A percentile compares a stretch with the other conserved stretches of the same genome.
Conservation (phyloP, 257 asterid genomes). For the Mentha longifolia region DNA sequence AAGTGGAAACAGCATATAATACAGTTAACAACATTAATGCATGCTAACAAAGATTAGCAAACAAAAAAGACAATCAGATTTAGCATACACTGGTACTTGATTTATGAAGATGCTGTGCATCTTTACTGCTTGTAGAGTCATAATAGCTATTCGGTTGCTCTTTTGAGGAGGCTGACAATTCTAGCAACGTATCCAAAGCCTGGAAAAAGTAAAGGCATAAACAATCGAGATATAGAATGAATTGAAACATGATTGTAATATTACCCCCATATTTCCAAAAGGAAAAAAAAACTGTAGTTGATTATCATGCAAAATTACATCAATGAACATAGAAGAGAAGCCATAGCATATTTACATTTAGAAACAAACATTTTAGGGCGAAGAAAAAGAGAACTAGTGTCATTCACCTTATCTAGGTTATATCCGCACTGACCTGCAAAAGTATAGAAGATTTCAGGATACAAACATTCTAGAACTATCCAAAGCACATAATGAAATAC, state of each 20-base stretch:
- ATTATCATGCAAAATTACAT: slow-evolving; percentile 14
- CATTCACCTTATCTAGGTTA: slow-evolving; percentile 75
- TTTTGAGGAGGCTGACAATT: slow-evolving; percentile 62
- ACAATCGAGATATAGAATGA: background rate
- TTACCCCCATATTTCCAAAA: slow-evolving; percentile 17
- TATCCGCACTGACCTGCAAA: slow-evolving; percentile 89
- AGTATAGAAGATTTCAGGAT: slow-evolving; percentile 36
- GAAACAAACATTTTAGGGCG: slow-evolving; percentile 7
- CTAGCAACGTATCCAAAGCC: slow-evolving; percentile 83
- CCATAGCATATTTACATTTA: slow-evolving; percentile 9
- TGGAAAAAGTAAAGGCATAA: slow-evolving; percentile 40
- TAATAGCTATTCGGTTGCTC: slow-evolving; percentile 43
- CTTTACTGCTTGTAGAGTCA: slow-evolving; percentile 46
- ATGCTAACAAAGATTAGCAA: slow-evolving; percentile 8
- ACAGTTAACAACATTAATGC: slow-evolving; percentile 8
- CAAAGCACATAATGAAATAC: slow-evolving; percentile 25
- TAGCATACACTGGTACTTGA: slow-evolving; percentile 55
- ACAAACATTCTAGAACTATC: slow-evolving; percentile 30
- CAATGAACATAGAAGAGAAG: background rate
- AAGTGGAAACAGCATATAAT: background rate
- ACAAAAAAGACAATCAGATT: slow-evolving; percentile 29
- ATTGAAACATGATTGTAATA: slow-evolving; percentile 9
- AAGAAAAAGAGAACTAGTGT: slow-evolving; percentile 15
- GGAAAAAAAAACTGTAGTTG: slow-evolving; percentile 7
- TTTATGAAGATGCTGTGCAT: slow-evolving; percentile 45